Base-by-base conservation (phyloP, 768 basidiomycete species). In the Mycena albidolilacea region DNA sequence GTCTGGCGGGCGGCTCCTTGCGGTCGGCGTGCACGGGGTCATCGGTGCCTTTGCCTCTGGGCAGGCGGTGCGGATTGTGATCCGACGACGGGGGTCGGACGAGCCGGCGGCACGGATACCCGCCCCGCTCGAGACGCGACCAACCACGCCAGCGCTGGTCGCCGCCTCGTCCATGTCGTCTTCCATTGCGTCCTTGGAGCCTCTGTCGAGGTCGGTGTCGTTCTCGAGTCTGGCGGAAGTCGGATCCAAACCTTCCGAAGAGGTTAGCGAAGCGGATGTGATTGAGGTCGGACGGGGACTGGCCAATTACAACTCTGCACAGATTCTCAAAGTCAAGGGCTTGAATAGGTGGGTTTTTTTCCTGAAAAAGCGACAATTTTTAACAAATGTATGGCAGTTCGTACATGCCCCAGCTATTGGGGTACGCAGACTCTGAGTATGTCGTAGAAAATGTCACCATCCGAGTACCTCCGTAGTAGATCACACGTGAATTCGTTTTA, bases 371-470 rank as follows among this genome's bases (percentile, higher is more conserved):
- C 43, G 6, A 10, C 21, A 35, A 14, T 41, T 70, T 75, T 71
- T 76, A 65, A 76, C 69, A 64, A 38, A 41, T 69, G 0, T 59
- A 63, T 73, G 65, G 7, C 79, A 99, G 97, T 76, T 92, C 95
- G 1, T 88, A 94, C 64, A 90, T 99, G 48, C 85, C 92, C 10
- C 89, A 91, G 71, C 78, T 97, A 7, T 82, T 99, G 60, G 97
- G 97, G 3, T 99, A 99, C 81, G 95, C 94, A 15, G 98, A 99
- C 79, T 94, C 95, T 37, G 98, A 99, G 81, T 95, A 99, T 83
- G 97, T 99, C 60, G 97, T 97, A 7, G 98, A 99, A 79, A 95
- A 97, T 78, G 92, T 98, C 77, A 96, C 95, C 3, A 93, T 97
- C 64, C 88, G 92, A 65, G 80, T 90, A 52, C 85, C 87, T 12